These are phyloP conservation scores for Camellia sinensis DNA, from an alignment of 148 eudicot species.

Conservation along the genomic window DNA sequence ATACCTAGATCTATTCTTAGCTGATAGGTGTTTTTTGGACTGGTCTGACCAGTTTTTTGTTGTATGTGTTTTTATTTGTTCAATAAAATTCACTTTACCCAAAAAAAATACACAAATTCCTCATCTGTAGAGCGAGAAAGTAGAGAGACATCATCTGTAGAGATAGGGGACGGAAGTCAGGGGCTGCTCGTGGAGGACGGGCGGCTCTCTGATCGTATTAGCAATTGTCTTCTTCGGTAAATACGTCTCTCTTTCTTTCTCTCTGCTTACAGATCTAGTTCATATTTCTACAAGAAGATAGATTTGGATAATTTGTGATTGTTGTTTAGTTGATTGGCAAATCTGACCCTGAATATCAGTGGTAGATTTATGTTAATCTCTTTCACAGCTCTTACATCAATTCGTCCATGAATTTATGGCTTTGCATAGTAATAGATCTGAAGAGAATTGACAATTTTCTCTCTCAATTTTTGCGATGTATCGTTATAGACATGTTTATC, in stretches of 20 bases:
- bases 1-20: too few relatives aligned
- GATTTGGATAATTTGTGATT: not conserved
- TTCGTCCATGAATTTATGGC: not conserved
- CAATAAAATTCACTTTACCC: too few relatives aligned
- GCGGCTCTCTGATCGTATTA: conserved; percentile 22
- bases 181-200: conserved; percentile 24
- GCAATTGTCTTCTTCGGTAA: conserved; percentile 31
- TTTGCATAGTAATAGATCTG: not conserved
- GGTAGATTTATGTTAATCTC: not conserved
- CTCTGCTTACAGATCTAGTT: conserved; percentile 12
- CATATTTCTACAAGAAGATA: not conserved
- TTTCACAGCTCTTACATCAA: not conserved
- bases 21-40: too few relatives aligned
- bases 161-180: conserved; percentile 6
- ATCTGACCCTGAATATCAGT: not conserved
- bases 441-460: not conserved
- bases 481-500: not conserved
- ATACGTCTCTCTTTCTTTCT: not conserved
- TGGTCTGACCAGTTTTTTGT: too few relatives aligned
- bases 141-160: not conserved
- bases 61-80: too few relatives aligned
- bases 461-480: not conserved
- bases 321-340: not conserved
- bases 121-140: too few relatives aligned
- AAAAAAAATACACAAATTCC: too few relatives aligned